phyloP scores from a whole-genome alignment of 179 eudicot genomes.

The Beta corolliflora region DNA sequence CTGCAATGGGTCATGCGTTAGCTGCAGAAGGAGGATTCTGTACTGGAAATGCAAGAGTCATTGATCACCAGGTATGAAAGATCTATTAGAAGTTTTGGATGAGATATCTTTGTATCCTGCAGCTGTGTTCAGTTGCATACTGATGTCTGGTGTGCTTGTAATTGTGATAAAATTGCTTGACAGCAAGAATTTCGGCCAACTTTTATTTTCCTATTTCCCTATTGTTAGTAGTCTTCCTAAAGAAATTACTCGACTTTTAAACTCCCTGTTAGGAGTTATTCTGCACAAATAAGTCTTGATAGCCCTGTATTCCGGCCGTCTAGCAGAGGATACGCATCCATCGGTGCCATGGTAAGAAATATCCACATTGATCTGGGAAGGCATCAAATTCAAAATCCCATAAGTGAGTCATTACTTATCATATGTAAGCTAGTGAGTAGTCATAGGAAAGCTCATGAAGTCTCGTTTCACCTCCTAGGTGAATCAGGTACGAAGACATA shows the following conservation, averaged over 20 bases:
- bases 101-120: constrained; percentile 3
- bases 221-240: not conserved
- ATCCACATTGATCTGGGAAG: not conserved
- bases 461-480: not conserved
- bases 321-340: not conserved
- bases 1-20: constrained; percentile 91
- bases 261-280: no score
- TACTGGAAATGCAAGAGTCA: constrained; percentile 84
- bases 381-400: not conserved
- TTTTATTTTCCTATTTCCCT: no score
- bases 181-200: not conserved
- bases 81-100: not conserved
- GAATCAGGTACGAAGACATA: not conserved
- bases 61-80: constrained; percentile 81
- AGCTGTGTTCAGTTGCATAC: not conserved
- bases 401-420: not conserved
- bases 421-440: no score
- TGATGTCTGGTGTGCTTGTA: not conserved
- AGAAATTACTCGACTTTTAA: no score
- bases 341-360: not conserved
- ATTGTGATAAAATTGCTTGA: not conserved
- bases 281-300: not conserved
- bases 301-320: not conserved
- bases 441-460: not conserved
- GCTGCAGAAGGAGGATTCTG: constrained; percentile 99